Conservation (phyloP, 1,139 yeast species). For the Diutina neorugosa region DNA sequence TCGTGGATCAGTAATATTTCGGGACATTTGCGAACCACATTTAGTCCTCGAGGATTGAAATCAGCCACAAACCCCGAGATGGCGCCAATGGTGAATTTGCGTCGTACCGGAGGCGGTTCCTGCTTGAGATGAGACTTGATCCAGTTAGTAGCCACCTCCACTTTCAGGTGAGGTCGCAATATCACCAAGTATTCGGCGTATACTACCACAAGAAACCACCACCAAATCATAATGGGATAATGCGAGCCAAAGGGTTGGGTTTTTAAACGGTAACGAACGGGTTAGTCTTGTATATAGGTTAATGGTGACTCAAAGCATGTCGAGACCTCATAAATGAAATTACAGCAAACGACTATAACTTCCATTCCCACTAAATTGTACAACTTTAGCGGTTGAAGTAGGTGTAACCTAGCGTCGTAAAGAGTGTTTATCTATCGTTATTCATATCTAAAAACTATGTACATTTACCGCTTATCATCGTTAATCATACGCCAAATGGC, state of each 20-base stretch:
- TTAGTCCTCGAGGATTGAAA: constrained; percentile 35
- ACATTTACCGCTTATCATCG: constrained; percentile 29
- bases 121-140: neutral
- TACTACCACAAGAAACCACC: neutral
- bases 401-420: no score
- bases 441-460: neutral
- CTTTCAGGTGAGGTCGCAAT: neutral
- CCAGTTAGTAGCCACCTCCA: neutral
- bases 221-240: neutral
- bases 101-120: neutral
- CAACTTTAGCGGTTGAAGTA: no score
- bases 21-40: constrained; percentile 34
- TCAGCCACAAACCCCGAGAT: constrained; percentile 56
- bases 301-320: neutral
- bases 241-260: neutral
- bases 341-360: no score
- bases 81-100: constrained; percentile 41
- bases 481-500: constrained; percentile 67
- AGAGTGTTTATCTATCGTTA: neutral
- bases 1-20: constrained; percentile 47
- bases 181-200: neutral
- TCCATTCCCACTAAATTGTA: no score
- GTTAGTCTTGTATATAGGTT: neutral
- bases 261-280: neutral
- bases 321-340: no score